A percentile compares a stretch with the other conserved stretches of the same genome.
phyloP scores from a whole-genome alignment of 768 basidiomycete genomes.

The Fistulinella prunicolor region DNA sequence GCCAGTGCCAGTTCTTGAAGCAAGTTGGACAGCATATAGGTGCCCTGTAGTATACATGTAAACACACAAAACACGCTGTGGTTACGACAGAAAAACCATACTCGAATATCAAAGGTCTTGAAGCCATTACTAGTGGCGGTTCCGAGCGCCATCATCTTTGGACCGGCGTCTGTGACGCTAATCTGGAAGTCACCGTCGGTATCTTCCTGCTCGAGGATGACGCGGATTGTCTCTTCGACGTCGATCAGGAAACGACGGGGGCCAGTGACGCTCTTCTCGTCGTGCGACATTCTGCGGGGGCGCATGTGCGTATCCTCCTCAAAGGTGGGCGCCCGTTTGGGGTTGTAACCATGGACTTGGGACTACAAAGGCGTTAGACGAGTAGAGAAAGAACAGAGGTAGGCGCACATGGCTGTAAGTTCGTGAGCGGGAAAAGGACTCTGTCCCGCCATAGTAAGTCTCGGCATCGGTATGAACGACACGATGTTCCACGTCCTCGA shows the following conservation, averaged over 20 bases:
- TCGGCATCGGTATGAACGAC: constrained; percentile 65
- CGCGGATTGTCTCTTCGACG: constrained; percentile 95
- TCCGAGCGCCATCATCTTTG: constrained; percentile 93
- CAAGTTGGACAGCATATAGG: constrained; percentile 99
- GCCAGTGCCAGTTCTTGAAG: constrained; percentile 98
- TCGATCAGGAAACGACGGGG: constrained; percentile 93
- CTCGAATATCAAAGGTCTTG: constrained; percentile 95
- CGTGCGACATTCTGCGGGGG: constrained; percentile 84
- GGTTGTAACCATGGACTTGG: constrained; percentile 68
- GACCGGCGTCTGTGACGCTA: constrained; percentile 92
- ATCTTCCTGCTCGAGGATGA: constrained; percentile 96
- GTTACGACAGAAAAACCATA: constrained; percentile 37
- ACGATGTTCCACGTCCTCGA: constrained; percentile 54
- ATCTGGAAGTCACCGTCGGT: constrained; percentile 97
- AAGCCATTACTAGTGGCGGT: constrained; percentile 97
- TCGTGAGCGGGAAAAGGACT: constrained; percentile 76
- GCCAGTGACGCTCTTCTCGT: constrained; percentile 77
- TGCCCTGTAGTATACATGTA: constrained; percentile 56
- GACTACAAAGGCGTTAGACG: constrained; percentile 43
- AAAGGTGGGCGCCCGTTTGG: constrained; percentile 68
- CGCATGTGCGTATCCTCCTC: constrained; percentile 73
- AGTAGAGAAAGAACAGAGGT: constrained; percentile 2
- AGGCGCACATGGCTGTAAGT: constrained; percentile 81
- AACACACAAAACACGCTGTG: constrained; percentile 5
- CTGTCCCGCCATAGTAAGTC: constrained; percentile 79